These are phyloP conservation scores for Schrenkiella parvula DNA, from an alignment of 345 rosid genomes.

Conservation along the genomic window DNA sequence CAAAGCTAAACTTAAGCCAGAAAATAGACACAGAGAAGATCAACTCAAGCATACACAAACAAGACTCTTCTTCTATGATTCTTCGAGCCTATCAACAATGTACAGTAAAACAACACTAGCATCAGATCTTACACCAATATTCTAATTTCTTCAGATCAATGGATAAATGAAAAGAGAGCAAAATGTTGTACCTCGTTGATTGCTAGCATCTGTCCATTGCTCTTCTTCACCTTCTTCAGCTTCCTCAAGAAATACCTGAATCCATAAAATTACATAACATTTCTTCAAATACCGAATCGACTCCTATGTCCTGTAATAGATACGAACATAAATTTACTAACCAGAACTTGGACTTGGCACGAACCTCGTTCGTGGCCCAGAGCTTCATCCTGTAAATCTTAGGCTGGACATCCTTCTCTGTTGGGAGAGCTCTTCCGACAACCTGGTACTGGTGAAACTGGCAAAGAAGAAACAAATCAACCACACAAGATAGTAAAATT, in stretches of 20 bases:
- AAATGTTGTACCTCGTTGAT: slow-evolving; percentile 39
- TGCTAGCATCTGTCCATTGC: slow-evolving; percentile 49
- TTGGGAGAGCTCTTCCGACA: slow-evolving; percentile 53
- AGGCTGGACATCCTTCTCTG: slow-evolving; percentile 44
- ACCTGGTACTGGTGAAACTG: slow-evolving; percentile 66
- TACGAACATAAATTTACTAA: slow-evolving; percentile 4
- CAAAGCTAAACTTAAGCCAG: not conserved
- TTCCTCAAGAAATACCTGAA: slow-evolving; percentile 44
- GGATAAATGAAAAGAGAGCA: not conserved
- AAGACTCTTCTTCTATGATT: not conserved
- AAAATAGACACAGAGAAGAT: not conserved
- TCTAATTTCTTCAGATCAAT: not conserved
- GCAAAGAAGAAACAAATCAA: not conserved
- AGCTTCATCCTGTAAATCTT: slow-evolving; percentile 56
- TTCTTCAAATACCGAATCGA: not conserved
- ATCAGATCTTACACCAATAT: not conserved
- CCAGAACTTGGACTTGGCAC: slow-evolving; percentile 63
- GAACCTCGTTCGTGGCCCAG: slow-evolving; percentile 56
- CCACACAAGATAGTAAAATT: not conserved
- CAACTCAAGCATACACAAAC: not conserved
- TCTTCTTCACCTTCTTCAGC: slow-evolving; percentile 47
- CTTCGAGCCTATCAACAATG: not conserved
- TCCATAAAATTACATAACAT: not conserved
- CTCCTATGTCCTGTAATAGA: not conserved
- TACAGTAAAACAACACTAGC: not conserved